Evolutionary conservation across 257 asterid genomes (phyloP).

Genomic region (Nicotiana paniculata): DNA sequence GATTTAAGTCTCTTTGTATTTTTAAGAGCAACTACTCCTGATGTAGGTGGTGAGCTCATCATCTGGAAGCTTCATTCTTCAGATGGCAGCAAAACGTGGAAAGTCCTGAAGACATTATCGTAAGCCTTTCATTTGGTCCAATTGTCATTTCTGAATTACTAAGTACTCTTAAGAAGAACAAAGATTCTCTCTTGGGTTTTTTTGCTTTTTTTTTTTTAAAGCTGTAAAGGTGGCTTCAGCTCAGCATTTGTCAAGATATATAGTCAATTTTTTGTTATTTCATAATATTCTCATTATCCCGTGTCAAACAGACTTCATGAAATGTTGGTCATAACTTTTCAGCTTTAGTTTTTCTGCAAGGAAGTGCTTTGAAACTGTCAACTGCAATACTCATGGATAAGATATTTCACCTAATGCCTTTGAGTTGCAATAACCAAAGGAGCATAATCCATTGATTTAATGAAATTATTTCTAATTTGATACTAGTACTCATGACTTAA

Average conservation of each 20-base stretch:
- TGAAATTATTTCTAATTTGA: neutral
- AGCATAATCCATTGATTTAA: neutral
- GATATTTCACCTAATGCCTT: neutral
- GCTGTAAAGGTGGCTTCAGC: too few relatives aligned
- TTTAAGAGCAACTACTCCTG: neutral
- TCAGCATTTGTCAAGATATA: too few relatives aligned
- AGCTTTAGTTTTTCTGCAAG: neutral
- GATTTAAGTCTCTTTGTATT: neutral
- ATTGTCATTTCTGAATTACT: neutral
- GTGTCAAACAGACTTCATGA: neutral
- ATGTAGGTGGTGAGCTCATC: conserved; percentile 82
- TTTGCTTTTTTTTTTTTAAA: too few relatives aligned
- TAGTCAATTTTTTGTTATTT: neutral
- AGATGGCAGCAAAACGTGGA: conserved; percentile 83
- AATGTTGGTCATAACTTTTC: neutral
- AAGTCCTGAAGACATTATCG: conserved; percentile 70
- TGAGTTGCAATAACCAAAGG: neutral
- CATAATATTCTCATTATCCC: neutral
- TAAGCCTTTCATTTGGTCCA: conserved; percentile 32
- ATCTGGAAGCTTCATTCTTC: conserved; percentile 65
- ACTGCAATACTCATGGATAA: neutral
- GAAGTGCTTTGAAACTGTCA: neutral
- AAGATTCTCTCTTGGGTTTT: too few relatives aligned
- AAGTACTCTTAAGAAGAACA: neutral
- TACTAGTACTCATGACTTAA: neutral